Evolutionary conservation across 2,329 filamentous ascomycete species (phyloP).

Genomic region (Amauroascus verrucosus): DNA sequence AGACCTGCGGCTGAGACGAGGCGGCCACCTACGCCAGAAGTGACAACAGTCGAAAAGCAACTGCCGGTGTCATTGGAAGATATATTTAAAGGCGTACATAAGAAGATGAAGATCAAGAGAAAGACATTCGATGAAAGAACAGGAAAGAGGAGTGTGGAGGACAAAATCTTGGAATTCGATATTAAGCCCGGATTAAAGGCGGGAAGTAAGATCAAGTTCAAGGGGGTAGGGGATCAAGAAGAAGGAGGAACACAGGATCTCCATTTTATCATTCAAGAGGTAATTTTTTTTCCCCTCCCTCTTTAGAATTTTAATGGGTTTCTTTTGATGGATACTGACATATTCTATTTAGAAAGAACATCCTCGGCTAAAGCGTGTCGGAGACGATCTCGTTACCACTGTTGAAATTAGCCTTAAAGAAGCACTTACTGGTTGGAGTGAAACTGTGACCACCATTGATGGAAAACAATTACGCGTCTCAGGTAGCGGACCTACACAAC

Average conservation of each 20-base stretch:
- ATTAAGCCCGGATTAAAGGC: conserved; percentile 95
- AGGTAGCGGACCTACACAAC: conserved; percentile 73
- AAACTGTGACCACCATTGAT: conserved; percentile 88
- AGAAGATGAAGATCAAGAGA: conserved; percentile 97
- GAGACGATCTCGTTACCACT: conserved; percentile 71
- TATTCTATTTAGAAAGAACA: conserved; percentile 64
- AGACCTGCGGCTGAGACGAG: conserved; percentile 16
- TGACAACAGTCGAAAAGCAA: conserved; percentile 79
- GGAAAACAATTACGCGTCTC: conserved; percentile 72
- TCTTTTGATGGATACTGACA: neutral
- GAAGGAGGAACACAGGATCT: conserved; percentile 92
- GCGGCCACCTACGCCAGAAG: conserved; percentile 58
- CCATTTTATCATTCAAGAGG: conserved; percentile 90
- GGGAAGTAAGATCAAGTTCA: conserved; percentile 96
- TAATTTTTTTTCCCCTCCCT: too few species aligned
- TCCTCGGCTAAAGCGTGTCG: conserved; percentile 71
- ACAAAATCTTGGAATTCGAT: conserved; percentile 84
- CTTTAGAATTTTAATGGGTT: too few species aligned
- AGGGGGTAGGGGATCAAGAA: conserved; percentile 93
- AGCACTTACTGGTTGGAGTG: conserved; percentile 84
- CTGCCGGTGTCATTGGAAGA: conserved; percentile 78
- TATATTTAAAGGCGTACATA: conserved; percentile 72
- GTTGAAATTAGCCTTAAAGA: conserved; percentile 84
- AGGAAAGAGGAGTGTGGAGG: conserved; percentile 75
- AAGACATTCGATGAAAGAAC: conserved; percentile 77